Evolutionary conservation across 1,284 basidiomycete genomes (phyloP).

Genomic region (Moniliophthora roreri): DNA sequence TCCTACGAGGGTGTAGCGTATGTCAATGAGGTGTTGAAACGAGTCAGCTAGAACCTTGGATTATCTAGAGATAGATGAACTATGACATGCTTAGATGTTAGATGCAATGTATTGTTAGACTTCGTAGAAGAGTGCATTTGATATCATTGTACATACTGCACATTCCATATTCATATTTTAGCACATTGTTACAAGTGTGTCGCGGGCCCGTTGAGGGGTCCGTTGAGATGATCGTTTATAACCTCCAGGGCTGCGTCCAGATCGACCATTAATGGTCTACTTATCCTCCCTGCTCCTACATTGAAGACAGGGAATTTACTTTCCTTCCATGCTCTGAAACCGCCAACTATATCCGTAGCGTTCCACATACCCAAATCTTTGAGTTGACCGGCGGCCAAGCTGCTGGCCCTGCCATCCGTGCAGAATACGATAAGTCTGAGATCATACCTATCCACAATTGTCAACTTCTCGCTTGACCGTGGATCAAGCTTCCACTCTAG

Average conservation of each 20-base stretch:
- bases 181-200: no score
- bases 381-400: slow-evolving; percentile 65
- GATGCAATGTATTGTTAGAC: no score
- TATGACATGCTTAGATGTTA: no score
- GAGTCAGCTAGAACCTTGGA: no score
- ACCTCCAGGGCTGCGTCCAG: no score
- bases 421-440: slow-evolving; percentile 69
- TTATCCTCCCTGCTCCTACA: background rate
- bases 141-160: no score
- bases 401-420: slow-evolving; percentile 68
- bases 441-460: slow-evolving; percentile 71
- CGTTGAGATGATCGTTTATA: no score
- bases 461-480: slow-evolving; percentile 42
- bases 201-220: no score
- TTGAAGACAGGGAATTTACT: slow-evolving; percentile 54
- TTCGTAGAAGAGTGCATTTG: no score
- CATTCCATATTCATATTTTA: no score
- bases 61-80: no score
- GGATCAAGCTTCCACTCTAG: slow-evolving; percentile 78
- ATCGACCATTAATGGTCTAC: no score
- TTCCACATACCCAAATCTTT: slow-evolving; percentile 67
- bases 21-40: background rate
- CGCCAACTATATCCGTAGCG: slow-evolving; percentile 74
- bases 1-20: background rate
- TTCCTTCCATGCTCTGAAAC: slow-evolving; percentile 67